Conservation (phyloP, 1,284 basidiomycete genomes). For the Ganoderma meredithae region DNA sequence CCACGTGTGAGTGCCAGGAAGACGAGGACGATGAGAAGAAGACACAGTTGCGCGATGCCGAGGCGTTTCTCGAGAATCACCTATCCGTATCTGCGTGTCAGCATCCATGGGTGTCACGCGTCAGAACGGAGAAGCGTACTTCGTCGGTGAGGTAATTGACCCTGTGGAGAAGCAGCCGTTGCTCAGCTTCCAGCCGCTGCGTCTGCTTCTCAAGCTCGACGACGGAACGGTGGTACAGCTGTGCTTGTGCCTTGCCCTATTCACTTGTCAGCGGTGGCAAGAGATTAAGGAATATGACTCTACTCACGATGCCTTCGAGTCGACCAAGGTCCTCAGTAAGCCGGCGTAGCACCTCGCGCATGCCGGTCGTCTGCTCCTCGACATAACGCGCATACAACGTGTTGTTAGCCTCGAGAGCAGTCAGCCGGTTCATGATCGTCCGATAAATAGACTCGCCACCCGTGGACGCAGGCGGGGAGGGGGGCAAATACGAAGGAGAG, state of each 20-base stretch:
- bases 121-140: constrained; percentile 48
- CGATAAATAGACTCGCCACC: constrained; percentile 96
- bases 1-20: constrained; percentile 88
- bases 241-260: constrained; percentile 72
- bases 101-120: not conserved
- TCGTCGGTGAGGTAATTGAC: constrained; percentile 81
- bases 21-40: constrained; percentile 79
- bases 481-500: constrained; percentile 29
- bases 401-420: constrained; percentile 87
- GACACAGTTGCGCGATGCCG: constrained; percentile 82
- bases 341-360: constrained; percentile 79
- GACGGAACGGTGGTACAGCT: constrained; percentile 69
- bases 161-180: constrained; percentile 67
- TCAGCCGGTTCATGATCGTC: constrained; percentile 93
- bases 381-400: constrained; percentile 89
- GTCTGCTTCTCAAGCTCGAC: constrained; percentile 78
- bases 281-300: not conserved
- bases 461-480: constrained; percentile 38
- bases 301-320: constrained; percentile 77
- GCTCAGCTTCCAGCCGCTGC: constrained; percentile 72
- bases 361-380: constrained; percentile 85
- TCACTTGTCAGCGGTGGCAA: not conserved
- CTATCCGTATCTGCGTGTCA: constrained; percentile 44
- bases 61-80: constrained; percentile 86
- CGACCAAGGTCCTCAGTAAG: constrained; percentile 86